These are phyloP conservation scores for Stemphylium lycopersici DNA, from an alignment of 2,329 filamentous ascomycete genomes.

Conservation along the genomic window DNA sequence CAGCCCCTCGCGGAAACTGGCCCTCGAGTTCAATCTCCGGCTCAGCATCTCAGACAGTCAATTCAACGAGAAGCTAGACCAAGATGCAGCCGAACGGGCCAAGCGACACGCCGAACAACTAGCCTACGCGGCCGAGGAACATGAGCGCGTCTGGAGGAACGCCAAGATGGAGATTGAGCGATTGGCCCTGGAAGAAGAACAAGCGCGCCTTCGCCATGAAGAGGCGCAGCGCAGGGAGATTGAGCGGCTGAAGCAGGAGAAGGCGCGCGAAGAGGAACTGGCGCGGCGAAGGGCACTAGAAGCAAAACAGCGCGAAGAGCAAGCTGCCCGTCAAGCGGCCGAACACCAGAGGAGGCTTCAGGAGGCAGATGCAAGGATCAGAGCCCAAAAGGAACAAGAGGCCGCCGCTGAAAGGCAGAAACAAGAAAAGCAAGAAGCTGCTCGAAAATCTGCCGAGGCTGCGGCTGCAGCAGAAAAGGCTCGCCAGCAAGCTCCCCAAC, in stretches of 20 bases:
- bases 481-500: conserved; percentile 23
- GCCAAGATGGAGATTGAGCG: conserved; percentile 61
- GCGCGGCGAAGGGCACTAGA: conserved; percentile 44
- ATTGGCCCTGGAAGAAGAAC: conserved; percentile 53
- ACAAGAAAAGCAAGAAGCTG: conserved; percentile 39
- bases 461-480: conserved; percentile 35
- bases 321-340: conserved; percentile 34
- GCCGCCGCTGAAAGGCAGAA: conserved; percentile 37
- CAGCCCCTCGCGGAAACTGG: conserved; percentile 44
- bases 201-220: conserved; percentile 39
- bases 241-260: conserved; percentile 52
- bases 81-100: conserved; percentile 67
- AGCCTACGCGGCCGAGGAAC: conserved; percentile 67
- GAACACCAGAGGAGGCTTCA: conserved; percentile 37
- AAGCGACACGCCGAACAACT: conserved; percentile 70
- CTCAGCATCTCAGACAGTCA: conserved; percentile 50
- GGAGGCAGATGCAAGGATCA: conserved; percentile 40
- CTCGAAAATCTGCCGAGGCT: conserved; percentile 36
- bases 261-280: conserved; percentile 50
- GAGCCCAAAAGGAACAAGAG: conserved; percentile 38
- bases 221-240: conserved; percentile 47
- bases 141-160: conserved; percentile 66
- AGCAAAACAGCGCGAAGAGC: conserved; percentile 41
- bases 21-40: conserved; percentile 52
- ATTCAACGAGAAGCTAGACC: conserved; percentile 66